These are phyloP conservation scores for Anisodus acutangulus DNA, from an alignment of 257 asterid genomes.

Conservation along the genomic window DNA sequence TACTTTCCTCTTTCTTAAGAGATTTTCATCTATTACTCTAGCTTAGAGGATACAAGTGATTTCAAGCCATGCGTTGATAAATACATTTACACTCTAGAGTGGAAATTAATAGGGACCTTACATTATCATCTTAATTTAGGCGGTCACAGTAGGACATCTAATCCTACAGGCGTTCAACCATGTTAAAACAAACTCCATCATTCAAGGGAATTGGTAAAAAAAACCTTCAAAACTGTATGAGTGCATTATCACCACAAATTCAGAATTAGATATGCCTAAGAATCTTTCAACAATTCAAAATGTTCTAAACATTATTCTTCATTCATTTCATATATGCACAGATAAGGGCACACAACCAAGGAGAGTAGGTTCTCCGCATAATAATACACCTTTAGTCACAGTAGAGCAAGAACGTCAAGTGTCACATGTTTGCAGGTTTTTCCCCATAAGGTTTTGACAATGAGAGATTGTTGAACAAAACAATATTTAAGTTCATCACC, in stretches of 20 bases:
- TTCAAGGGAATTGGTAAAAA: background rate
- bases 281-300: conserved; percentile 8
- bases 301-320: background rate
- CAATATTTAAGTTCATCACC: background rate
- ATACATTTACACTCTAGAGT: background rate
- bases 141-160: conserved; percentile 6
- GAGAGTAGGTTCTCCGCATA: background rate
- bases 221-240: background rate
- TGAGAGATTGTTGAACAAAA: conserved; percentile 12
- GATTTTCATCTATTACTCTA: background rate
- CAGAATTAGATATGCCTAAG: conserved; percentile 7
- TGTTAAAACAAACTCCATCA: conserved; percentile 18
- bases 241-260: background rate
- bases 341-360: background rate
- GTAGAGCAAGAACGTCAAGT: background rate
- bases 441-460: background rate
- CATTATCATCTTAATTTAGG: background rate
- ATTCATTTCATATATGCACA: background rate
- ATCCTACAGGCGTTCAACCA: background rate
- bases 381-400: background rate
- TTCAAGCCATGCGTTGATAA: conserved; percentile 2
- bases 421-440: background rate
- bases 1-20: background rate
- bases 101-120: background rate
- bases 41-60: background rate